Base-by-base conservation (phyloP, 371 early-diverging fungal species). In the Saksenaea vasiformis region DNA sequence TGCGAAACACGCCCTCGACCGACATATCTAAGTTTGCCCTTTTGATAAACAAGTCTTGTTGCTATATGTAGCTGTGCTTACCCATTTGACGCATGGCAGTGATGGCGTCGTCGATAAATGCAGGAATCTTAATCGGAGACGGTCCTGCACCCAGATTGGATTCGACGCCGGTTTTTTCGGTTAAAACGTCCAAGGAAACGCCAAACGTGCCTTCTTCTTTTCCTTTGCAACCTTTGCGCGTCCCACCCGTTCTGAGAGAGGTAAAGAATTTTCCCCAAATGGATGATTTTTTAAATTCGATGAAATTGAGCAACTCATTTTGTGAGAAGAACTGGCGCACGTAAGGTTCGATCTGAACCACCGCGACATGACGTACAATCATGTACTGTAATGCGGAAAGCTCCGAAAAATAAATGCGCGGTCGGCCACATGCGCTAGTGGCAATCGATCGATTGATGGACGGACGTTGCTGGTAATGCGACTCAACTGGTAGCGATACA, bases 1-100 rank as follows among this genome's bases (percentile, higher is more conserved):
- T 97, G 60, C 98, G 85, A 83, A 98, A 98, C 2, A 97, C 89
- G 15, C 98, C 98, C 73, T 98, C 98, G 13, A 93, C 88, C 0
- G 91, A 82, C 86, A 98, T 86, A 70, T 97, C 94, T 91, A 72
- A 22, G 24, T 4, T 14, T 59, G n/a, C n/a, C n/a, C n/a, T 9
- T 53, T 19, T 15, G 27, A 10, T 36, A 43, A 17, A 59, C 13
- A 59, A 17, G 31, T 4, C n/a, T n/a, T 31, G 31, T 1, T 36
- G 2, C 26, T 34, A 26, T 1, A 54, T 26, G 35, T n/a, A 1
- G n/a, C 15, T 19, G 19, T 4, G 1, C 54, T 64, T 68, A 74
- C 74, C 94, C 89, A 89, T 94, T 36, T 84, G 79, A 35, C 87
- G 80, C 83, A 98, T 80, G 7, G 90, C 87, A 0, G 85, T 83